Base-by-base conservation (phyloP, 495 filamentous ascomycete species). In the Tuber calosporum region DNA sequence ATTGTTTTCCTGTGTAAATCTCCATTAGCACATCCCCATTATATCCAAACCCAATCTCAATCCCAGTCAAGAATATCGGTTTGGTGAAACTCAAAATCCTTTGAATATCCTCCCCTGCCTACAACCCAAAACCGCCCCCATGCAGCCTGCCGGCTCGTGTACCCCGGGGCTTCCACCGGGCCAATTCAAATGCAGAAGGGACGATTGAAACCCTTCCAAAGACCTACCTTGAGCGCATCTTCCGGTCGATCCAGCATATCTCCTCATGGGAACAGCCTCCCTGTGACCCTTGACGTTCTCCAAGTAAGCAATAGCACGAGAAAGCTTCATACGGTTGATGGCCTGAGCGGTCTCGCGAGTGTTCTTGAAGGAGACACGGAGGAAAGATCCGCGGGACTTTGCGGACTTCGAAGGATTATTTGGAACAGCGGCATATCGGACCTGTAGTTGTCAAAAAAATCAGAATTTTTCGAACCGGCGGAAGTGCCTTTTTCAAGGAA, bases 361-460 rank as follows among this genome's bases (percentile, higher is more conserved):
- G 90, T 99, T 98, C 90, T 98, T 98, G 91, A 97, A 97, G 81
- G 91, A 95, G 83, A 97, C 93, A 82, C 95, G 94, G 79, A 99
- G 92, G 89, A 98, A 98, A 84, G 94, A 92, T 84, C 96, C 96
- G 85, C 94, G 93, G 82, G 94, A 90, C 86, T 93, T 93, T 84
- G 95, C 96, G 85, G 92, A 96, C 88, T 98, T 99, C 79, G 89
- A 88, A 83, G 90, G 86, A 81, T 91, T 86, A 84, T 96, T 93
- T 83, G 92, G 87, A 82, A 90, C 92, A 82, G 91, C 92, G 87
- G 93, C 93, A 93, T 99, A 98, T 86, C 95, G 94, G 87, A 97
- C 95, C 95, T 97, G 38, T 45, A 34, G 82, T 69, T 81, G 79
- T 53, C 78, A 68, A 74, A 74, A 79, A 76, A 80, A 72, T 34